phyloP scores from a whole-genome alignment of 2,329 filamentous ascomycete species.

The Aspergillus udagawae region DNA sequence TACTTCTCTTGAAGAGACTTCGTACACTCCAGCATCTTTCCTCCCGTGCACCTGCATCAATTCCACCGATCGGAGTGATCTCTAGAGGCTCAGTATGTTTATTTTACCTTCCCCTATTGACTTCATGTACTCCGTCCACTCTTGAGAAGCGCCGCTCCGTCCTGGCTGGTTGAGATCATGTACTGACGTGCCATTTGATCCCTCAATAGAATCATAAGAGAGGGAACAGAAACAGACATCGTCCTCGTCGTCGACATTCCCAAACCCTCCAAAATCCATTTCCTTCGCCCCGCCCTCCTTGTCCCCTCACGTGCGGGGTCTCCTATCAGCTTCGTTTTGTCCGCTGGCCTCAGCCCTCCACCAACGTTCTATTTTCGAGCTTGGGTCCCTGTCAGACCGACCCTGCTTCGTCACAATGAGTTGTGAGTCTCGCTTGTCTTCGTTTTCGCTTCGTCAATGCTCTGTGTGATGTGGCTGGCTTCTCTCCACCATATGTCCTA shows the following conservation, averaged over 20 bases:
- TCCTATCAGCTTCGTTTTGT: slow-evolving; percentile 10
- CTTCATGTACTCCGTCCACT: not conserved
- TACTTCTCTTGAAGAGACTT: not conserved
- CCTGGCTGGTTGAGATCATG: not conserved
- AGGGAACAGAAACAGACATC: not conserved
- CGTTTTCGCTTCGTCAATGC: slow-evolving; percentile 1
- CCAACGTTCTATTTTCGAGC: slow-evolving; percentile 7
- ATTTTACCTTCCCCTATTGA: not conserved
- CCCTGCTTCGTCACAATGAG: slow-evolving; percentile 17
- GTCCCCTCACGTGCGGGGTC: slow-evolving; percentile 22
- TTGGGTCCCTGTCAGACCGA: slow-evolving; percentile 1
- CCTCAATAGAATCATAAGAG: not conserved
- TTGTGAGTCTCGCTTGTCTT: slow-evolving; percentile 17
- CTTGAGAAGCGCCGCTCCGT: no score
- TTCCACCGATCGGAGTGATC: not conserved
- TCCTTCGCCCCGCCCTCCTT: slow-evolving; percentile 9
- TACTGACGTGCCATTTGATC: not conserved
- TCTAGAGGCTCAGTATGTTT: not conserved
- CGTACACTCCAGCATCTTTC: not conserved
- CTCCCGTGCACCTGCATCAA: not conserved
- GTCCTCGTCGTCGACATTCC: not conserved
- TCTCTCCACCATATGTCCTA: slow-evolving; percentile 1
- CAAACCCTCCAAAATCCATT: not conserved
- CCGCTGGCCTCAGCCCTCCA: slow-evolving; percentile 15
- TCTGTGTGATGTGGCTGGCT: slow-evolving; percentile 1